phyloP scores from a whole-genome alignment of 139 green algal genomes.

The Microglena sp. region DNA sequence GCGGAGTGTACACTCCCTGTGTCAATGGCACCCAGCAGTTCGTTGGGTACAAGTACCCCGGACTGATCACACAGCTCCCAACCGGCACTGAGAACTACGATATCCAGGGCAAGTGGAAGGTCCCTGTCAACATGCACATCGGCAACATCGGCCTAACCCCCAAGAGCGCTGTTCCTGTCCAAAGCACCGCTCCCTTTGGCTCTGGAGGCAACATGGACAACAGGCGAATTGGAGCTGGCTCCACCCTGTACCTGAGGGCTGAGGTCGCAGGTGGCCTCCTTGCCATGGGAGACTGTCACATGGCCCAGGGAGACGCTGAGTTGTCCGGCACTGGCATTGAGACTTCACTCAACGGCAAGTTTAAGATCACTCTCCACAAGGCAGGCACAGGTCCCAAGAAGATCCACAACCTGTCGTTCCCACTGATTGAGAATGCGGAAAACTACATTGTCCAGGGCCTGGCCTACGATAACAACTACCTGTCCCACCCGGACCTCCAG shows the following conservation, averaged over 20 bases:
- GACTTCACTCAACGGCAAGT: conserved; percentile 48
- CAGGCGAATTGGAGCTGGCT: conserved; percentile 41
- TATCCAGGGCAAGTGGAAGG: conserved; percentile 40
- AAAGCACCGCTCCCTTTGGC: conserved; percentile 33
- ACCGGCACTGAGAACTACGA: conserved; percentile 49
- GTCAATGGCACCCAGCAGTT: conserved; percentile 33
- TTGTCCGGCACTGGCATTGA: conserved; percentile 56
- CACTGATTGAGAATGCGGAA: conserved; percentile 42
- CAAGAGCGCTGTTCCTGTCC: conserved; percentile 20
- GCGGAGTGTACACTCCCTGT: conserved; percentile 17
- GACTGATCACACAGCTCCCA: conserved; percentile 44
- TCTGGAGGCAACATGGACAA: conserved; percentile 59
- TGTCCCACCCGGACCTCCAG: conserved; percentile 22
- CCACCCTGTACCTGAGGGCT: conserved; percentile 56
- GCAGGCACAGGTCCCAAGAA: background rate
- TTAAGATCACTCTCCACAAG: conserved; percentile 60
- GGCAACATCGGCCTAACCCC: conserved; percentile 53
- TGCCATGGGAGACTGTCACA: conserved; percentile 1
- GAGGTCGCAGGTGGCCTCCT: conserved; percentile 12
- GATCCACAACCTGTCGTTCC: conserved; percentile 33
- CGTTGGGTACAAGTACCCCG: conserved; percentile 40
- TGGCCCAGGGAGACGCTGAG: conserved; percentile 43
- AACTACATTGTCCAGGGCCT: conserved; percentile 56
- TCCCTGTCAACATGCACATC: conserved; percentile 55
- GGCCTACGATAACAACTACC: conserved; percentile 48